Percentiles rank a stretch among this genome's conserved stretches.
Conservation (phyloP, 257 asterid genomes). For the Paraleonurus japonicus region DNA sequence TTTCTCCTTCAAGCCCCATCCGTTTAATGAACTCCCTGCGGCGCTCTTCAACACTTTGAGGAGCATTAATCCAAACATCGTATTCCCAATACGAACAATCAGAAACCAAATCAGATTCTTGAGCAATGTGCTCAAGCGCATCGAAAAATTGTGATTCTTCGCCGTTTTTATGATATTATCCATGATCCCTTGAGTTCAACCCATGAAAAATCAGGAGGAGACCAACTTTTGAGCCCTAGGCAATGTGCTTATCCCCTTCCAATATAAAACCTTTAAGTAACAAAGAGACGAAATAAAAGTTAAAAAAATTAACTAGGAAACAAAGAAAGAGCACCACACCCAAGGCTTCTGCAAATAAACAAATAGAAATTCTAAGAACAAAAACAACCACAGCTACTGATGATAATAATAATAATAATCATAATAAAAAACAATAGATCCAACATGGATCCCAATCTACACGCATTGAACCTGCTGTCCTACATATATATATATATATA, state of each 20-base stretch:
- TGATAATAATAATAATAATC: conserved; percentile 18
- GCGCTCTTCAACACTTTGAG: conserved; percentile 77
- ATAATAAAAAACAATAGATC: conserved; percentile 41
- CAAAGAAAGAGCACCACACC: conserved; percentile 47
- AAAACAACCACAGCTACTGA: conserved; percentile 34
- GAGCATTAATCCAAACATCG: conserved; percentile 73
- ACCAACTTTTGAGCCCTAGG: conserved; percentile 41
- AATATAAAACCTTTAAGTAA: conserved; percentile 40
- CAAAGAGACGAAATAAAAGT: conserved; percentile 21
- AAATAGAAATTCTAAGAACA: conserved; percentile 33
- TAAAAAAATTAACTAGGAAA: conserved; percentile 30
- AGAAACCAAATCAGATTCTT: conserved; percentile 40
- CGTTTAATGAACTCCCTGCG: conserved; percentile 54
- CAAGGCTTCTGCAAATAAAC: conserved; percentile 41
- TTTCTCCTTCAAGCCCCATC: conserved; percentile 49
- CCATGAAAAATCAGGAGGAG: conserved; percentile 54
- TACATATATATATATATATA: too few relatives aligned
- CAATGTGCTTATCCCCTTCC: conserved; percentile 60
- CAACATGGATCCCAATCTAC: conserved; percentile 88
- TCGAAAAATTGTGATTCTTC: conserved; percentile 70
- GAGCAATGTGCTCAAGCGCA: conserved; percentile 59
- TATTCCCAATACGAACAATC: conserved; percentile 39
- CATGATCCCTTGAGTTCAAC: conserved; percentile 74
- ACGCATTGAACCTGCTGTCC: conserved; percentile 67
- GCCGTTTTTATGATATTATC: conserved; percentile 43